These are phyloP conservation scores for Fusarium sp. DNA, from an alignment of 2,329 filamentous ascomycete species.

Conservation along the genomic window DNA sequence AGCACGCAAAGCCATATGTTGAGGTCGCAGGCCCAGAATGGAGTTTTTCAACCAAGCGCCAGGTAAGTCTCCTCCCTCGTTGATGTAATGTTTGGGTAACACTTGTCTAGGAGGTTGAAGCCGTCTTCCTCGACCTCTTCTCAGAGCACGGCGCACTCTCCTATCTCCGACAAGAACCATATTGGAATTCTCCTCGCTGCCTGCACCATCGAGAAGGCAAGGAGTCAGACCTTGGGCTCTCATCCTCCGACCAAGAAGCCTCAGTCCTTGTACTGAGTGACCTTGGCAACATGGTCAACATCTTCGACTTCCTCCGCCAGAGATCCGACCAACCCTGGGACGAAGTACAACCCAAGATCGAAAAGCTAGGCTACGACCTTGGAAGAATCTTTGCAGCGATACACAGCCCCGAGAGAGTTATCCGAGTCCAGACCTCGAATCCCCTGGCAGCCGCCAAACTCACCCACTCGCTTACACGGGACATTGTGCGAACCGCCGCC, in stretches of 20 bases:
- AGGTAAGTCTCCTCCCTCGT: constrained; percentile 6
- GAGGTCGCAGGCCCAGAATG: constrained; percentile 20
- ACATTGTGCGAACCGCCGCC: constrained; percentile 20
- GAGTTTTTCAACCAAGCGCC: constrained; percentile 25
- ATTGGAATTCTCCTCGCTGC: neutral
- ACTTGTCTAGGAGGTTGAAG: neutral
- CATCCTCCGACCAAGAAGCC: neutral
- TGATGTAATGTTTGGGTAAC: neutral
- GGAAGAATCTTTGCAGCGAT: neutral
- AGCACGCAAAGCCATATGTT: constrained; percentile 32
- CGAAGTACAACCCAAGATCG: neutral
- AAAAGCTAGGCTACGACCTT: neutral
- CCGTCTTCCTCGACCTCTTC: neutral
- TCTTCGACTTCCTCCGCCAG: neutral
- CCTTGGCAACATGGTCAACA: neutral
- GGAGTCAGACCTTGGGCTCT: neutral
- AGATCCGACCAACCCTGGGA: neutral
- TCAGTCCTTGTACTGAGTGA: neutral
- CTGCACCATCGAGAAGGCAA: neutral
- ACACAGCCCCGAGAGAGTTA: neutral
- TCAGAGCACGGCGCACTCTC: neutral
- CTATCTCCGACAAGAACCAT: neutral
- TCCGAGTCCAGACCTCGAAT: neutral
- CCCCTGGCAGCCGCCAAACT: constrained; percentile 8
- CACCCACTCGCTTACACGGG: constrained; percentile 13